phyloP scores from a whole-genome alignment of 2,329 filamentous ascomycete genomes.

The Diaporthe caulivora region DNA sequence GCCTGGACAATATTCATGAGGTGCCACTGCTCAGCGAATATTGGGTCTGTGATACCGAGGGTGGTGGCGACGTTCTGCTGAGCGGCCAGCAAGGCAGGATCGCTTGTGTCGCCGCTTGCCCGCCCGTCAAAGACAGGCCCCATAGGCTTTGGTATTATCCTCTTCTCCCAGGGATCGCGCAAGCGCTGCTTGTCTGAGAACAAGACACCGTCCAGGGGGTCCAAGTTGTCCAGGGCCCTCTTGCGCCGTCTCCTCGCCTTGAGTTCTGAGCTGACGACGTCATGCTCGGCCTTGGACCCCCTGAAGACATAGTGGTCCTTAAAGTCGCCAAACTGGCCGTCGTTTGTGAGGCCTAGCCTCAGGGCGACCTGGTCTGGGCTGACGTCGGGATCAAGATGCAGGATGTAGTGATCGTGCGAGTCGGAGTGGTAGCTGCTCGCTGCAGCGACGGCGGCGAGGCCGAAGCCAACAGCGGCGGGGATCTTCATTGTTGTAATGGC shows the following conservation, averaged over 20 bases:
- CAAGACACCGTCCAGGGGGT: constrained; percentile 79
- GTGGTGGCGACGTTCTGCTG: constrained; percentile 72
- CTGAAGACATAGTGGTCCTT: constrained; percentile 88
- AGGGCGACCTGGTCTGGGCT: constrained; percentile 78
- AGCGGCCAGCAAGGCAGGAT: constrained; percentile 57
- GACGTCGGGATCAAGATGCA: constrained; percentile 79
- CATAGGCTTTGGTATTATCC: constrained; percentile 57
- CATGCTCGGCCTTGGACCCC: constrained; percentile 71
- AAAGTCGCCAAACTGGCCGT: constrained; percentile 84
- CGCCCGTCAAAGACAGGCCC: constrained; percentile 39
- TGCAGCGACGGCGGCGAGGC: constrained; percentile 64
- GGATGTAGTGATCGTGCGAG: constrained; percentile 92
- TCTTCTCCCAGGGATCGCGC: constrained; percentile 66
- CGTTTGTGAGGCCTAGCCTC: constrained; percentile 80
- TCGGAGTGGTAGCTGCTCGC: constrained; percentile 73
- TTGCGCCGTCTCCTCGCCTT: constrained; percentile 71
- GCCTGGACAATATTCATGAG: constrained; percentile 83
- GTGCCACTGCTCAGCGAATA: constrained; percentile 97
- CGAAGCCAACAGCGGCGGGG: constrained; percentile 58
- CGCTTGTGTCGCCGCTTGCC: constrained; percentile 39
- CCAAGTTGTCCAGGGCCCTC: constrained; percentile 62
- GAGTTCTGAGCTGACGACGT: constrained; percentile 69
- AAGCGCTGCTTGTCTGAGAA: constrained; percentile 81
- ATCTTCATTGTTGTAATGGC: constrained; percentile 59
- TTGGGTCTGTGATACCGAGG: constrained; percentile 87